Evolutionary conservation across 2,329 filamentous ascomycete genomes (phyloP).

Genomic region (Zasmidium citrigriseum): DNA sequence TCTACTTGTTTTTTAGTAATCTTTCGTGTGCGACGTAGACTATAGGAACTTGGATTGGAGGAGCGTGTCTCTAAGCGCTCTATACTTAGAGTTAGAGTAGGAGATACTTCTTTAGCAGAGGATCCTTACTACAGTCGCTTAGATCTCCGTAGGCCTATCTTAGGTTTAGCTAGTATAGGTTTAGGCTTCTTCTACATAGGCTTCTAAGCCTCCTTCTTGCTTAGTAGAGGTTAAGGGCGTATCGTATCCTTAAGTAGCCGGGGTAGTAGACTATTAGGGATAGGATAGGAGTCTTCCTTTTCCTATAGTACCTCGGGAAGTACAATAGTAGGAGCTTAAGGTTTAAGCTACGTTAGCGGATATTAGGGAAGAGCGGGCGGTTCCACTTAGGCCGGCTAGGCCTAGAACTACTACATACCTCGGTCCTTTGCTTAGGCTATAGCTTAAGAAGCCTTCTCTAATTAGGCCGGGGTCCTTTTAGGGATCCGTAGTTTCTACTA

Average conservation of each 20-base stretch:
- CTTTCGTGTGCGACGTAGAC: too few species aligned
- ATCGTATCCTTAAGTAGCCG: neutral
- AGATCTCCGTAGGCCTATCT: neutral
- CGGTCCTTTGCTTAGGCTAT: neutral
- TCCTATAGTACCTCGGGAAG: neutral
- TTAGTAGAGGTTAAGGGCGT: too few species aligned
- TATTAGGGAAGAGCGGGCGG: neutral
- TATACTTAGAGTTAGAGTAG: neutral
- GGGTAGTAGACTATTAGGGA: too few species aligned
- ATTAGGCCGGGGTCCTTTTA: neutral
- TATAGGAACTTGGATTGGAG: too few species aligned
- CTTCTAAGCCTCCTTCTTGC: neutral
- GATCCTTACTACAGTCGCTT: neutral
- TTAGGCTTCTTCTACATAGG: neutral
- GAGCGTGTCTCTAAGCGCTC: neutral
- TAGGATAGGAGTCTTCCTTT: too few species aligned
- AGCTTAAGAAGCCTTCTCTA: neutral
- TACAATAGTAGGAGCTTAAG: neutral
- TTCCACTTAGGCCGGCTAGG: neutral
- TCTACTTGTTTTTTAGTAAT: too few species aligned
- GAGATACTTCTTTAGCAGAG: neutral
- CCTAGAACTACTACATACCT: neutral
- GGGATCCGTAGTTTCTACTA: neutral
- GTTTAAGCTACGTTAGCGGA: neutral
- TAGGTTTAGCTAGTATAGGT: neutral